phyloP scores from a whole-genome alignment of 305 asterid genomes.

The Salvia sclarea region DNA sequence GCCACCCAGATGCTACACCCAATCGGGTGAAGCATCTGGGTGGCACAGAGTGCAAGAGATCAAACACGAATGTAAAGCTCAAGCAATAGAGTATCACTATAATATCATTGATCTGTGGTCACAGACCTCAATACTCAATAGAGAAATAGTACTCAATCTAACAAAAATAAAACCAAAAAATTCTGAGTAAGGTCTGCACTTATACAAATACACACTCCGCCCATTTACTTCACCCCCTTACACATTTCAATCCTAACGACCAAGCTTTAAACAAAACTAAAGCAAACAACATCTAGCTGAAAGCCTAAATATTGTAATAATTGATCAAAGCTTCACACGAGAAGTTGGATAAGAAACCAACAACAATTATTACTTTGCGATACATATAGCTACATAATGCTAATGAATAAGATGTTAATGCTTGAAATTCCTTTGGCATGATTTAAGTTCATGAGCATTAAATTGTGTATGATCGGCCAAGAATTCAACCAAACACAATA shows the following conservation, averaged over 20 bases:
- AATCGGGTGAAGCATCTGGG: neutral
- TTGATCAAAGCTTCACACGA: neutral
- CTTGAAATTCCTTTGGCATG: neutral
- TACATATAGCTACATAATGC: neutral
- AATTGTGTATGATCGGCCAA: neutral
- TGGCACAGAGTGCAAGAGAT: neutral
- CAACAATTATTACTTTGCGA: neutral
- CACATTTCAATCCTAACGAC: conserved; percentile 5
- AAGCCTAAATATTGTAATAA: neutral
- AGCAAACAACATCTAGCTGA: conserved; percentile 6
- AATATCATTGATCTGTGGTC: conserved; percentile 3
- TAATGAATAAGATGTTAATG: neutral
- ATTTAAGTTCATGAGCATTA: neutral
- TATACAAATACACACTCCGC: conserved; percentile 2
- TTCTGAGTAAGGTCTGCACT: neutral
- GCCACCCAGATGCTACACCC: too few relatives aligned
- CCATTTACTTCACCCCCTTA: neutral
- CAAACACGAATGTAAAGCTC: neutral
- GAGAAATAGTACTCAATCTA: neutral
- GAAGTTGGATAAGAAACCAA: conserved; percentile 4
- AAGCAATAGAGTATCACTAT: neutral
- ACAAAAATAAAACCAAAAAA: neutral
- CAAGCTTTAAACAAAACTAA: neutral
- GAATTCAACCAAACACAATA: conserved; percentile 11
- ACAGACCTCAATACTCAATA: conserved; percentile 11